Conservation (phyloP, 129 eudicot genomes). For the Arctium minus region DNA sequence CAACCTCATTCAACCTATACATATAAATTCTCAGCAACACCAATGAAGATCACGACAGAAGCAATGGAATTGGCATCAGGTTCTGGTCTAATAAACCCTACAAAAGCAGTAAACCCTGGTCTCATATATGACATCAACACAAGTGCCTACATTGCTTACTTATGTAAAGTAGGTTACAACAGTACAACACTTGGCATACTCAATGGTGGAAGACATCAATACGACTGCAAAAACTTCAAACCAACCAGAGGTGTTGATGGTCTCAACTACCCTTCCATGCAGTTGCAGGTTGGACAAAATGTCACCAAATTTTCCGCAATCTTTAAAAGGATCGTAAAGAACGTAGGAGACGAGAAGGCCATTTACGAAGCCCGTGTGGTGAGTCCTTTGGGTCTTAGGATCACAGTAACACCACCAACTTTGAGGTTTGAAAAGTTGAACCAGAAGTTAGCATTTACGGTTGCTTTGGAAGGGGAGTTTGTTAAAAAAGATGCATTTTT, state of each 20-base stretch:
- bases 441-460: conserved; percentile 43
- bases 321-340: conserved; percentile 56
- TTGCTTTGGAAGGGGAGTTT: conserved; percentile 48
- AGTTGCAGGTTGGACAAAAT: conserved; percentile 36
- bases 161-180: conserved; percentile 76
- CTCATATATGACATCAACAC: conserved; percentile 56
- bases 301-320: conserved; percentile 39
- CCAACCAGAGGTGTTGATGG: conserved; percentile 61
- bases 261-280: conserved; percentile 87
- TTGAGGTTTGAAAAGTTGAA: conserved; percentile 34
- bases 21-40: conserved; percentile 41
- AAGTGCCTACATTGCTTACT: conserved; percentile 52
- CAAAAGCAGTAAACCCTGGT: conserved; percentile 66
- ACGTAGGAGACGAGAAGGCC: conserved; percentile 39
- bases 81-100: conserved; percentile 70
- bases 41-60: conserved; percentile 42
- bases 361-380: conserved; percentile 38
- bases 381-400: conserved; percentile 36
- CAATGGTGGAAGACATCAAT: conserved; percentile 36
- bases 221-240: conserved; percentile 44
- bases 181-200: conserved; percentile 40
- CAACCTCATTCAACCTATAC: not conserved
- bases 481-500: conserved; percentile 3
- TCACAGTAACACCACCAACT: conserved; percentile 44
- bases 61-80: conserved; percentile 64